Conservation (phyloP, 306 rosid species). For the Dalbergia oliveri region DNA sequence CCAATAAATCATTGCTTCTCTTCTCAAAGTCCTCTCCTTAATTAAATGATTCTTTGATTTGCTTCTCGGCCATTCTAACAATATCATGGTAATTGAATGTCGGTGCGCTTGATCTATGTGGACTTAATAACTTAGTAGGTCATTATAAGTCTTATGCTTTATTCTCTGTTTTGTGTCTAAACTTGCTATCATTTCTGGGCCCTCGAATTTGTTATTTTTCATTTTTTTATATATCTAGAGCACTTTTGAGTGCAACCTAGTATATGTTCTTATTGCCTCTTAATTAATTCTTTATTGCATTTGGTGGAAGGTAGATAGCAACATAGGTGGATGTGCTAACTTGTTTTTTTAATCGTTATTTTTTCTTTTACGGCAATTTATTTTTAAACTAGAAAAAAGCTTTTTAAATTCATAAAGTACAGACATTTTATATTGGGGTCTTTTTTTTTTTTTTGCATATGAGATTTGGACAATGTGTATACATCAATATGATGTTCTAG, state of each 20-base stretch:
- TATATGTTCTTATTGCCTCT: conserved; percentile 20
- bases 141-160: conserved; percentile 56
- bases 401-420: too few species aligned
- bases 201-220: conserved; percentile 33
- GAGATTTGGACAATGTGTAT: too few species aligned
- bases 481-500: too few species aligned
- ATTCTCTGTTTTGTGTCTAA: conserved; percentile 53
- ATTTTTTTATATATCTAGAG: not conserved
- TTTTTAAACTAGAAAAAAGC: too few species aligned
- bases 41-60: conserved; percentile 48
- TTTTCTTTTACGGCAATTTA: too few species aligned
- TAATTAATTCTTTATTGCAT: conserved; percentile 28
- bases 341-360: not conserved
- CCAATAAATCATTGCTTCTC: conserved; percentile 57
- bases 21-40: conserved; percentile 42
- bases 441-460: too few species aligned
- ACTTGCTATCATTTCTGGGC: conserved; percentile 51
- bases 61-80: conserved; percentile 48
- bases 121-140: conserved; percentile 53
- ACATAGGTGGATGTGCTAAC: conserved; percentile 31
- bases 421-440: too few species aligned
- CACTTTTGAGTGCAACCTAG: conserved; percentile 53
- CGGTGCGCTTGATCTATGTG: conserved; percentile 62
- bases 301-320: conserved; percentile 40
- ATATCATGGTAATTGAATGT: conserved; percentile 46